These are phyloP conservation scores for Debaryomycetaceae sp. DNA, from an alignment of 1,139 yeast species.

Conservation along the genomic window DNA sequence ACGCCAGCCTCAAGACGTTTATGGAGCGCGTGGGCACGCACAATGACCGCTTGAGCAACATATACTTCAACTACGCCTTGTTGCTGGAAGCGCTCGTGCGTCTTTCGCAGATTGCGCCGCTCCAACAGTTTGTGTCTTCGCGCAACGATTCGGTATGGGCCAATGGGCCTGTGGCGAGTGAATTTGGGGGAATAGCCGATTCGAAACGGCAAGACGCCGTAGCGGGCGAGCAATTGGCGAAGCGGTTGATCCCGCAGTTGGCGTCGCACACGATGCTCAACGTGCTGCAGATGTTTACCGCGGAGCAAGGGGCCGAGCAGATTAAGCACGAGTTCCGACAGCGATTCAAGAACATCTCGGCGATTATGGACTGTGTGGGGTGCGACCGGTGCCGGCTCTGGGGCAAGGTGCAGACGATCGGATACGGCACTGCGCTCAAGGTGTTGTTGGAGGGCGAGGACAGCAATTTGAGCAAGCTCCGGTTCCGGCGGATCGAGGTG, in stretches of 20 bases:
- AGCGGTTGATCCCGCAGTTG: slow-evolving; percentile 18
- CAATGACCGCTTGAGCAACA: slow-evolving; percentile 81
- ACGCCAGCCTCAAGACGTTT: slow-evolving; percentile 71
- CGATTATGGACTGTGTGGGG: slow-evolving; percentile 96
- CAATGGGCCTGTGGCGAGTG: slow-evolving; percentile 3
- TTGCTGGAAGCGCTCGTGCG: slow-evolving; percentile 75
- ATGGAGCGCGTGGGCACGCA: slow-evolving; percentile 83
- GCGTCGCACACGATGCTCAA: slow-evolving; percentile 31
- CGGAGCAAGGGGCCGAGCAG: slow-evolving; percentile 43
- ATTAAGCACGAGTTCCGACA: slow-evolving; percentile 73
- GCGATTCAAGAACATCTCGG: slow-evolving; percentile 81
- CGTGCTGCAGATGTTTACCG: slow-evolving; percentile 38
- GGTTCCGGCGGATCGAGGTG: slow-evolving; percentile 71
- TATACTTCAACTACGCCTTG: slow-evolving; percentile 87
- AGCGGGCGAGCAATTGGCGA: slow-evolving; percentile 17
- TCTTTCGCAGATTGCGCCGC: slow-evolving; percentile 23
- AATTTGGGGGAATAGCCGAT: slow-evolving; percentile 11
- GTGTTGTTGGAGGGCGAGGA: slow-evolving; percentile 67
- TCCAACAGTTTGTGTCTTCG: slow-evolving; percentile 16
- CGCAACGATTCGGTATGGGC: slow-evolving; percentile 11
- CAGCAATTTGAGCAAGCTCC: slow-evolving; percentile 23
- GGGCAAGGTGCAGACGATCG: slow-evolving; percentile 96
- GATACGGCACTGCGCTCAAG: slow-evolving; percentile 93
- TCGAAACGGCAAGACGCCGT: slow-evolving; percentile 31
- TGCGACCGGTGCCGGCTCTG: slow-evolving; percentile 96